A percentile compares a stretch with the other conserved stretches of the same genome.
Conservation (phyloP, 2,329 filamentous ascomycete species). For the Torrubiella hemipterigena region DNA sequence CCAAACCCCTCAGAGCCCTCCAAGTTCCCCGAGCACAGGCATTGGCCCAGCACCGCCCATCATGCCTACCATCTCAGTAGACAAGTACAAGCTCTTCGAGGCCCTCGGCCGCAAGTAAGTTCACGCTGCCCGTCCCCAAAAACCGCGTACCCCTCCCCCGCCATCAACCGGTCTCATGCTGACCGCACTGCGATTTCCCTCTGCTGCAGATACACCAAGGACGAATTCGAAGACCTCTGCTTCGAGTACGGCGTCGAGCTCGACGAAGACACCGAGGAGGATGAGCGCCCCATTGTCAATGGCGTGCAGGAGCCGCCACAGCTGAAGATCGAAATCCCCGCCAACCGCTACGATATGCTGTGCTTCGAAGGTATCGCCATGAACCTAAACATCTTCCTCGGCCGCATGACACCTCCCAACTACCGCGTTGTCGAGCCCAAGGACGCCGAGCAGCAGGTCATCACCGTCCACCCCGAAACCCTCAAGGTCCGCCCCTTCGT, state of each 20-base stretch:
- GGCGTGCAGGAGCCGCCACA: conserved; percentile 79
- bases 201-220: conserved; percentile 61
- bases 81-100: conserved; percentile 93
- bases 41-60: conserved; percentile 17
- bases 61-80: conserved; percentile 95
- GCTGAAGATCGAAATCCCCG: conserved; percentile 95
- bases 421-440: conserved; percentile 65
- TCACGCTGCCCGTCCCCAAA: conserved; percentile 9
- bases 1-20: conserved; percentile 2
- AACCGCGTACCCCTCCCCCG: conserved; percentile 8
- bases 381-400: conserved; percentile 91
- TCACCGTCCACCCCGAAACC: conserved; percentile 68
- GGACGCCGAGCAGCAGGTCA: conserved; percentile 62
- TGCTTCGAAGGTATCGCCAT: conserved; percentile 95
- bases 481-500: conserved; percentile 74
- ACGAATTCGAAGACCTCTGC: conserved; percentile 93
- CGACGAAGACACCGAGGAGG: conserved; percentile 83
- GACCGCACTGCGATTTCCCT: conserved; percentile 8
- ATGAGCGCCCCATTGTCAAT: conserved; percentile 60
- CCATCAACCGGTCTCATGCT: conserved; percentile 8
- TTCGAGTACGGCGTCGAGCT: conserved; percentile 98
- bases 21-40: conserved; percentile 6
- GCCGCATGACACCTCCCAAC: conserved; percentile 62
- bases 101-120: conserved; percentile 73
- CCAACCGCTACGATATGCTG: conserved; percentile 89